Evolutionary conservation across 1,284 basidiomycete genomes (phyloP), one percentile per base, ranked within the genome.

Genomic region (Cerioporus squamosus): DNA sequence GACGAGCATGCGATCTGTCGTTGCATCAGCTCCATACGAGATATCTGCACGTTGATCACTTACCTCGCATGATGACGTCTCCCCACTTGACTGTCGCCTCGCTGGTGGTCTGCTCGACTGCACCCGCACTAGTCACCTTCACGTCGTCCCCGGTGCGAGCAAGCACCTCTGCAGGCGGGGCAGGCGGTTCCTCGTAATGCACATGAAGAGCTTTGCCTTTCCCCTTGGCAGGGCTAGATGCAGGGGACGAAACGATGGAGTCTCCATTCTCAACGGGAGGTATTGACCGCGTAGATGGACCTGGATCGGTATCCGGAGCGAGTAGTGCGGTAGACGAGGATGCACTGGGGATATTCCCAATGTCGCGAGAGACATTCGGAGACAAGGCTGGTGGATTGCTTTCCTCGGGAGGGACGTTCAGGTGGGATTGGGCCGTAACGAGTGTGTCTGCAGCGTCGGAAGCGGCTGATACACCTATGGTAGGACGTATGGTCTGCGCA

Each of bases 1-100:
- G 44, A 95, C 86, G 14, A 94, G 81, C 91, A 95, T 95, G 63
- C 93, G 82, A 72, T 95, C 93, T 91, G 72, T 57, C 31, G 59
- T 51, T 15, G 10, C 59, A 49, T 60, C 62, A 71, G 50, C 66
- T 39, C 33, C 40, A 53, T 46, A 20, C 1, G 15, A 14, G 33
- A 12, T 4, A 15, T 22, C 50, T 26, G 45, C 5, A 47, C 8
- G n/a, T 18, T 39, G 22, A 5, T 9, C 9, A 15, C 62, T 38
- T 66, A 90, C 90, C 90, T 82, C 87, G 76, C 74, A 91, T 77
- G 12, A 86, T 71, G n/a, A 83, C 71, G 39, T 84, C 80, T 70
- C 81, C 74, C 75, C 78, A 53, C 68, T 64, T 46, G 63, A 62
- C 51, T 31, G 64, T 64, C 63, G 72, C 64, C 53, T 73, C 64